Evolutionary conservation across 345 rosid genomes (phyloP), one percentile per base, ranked within the genome.

Genomic region (Citrus cavaleriei): DNA sequence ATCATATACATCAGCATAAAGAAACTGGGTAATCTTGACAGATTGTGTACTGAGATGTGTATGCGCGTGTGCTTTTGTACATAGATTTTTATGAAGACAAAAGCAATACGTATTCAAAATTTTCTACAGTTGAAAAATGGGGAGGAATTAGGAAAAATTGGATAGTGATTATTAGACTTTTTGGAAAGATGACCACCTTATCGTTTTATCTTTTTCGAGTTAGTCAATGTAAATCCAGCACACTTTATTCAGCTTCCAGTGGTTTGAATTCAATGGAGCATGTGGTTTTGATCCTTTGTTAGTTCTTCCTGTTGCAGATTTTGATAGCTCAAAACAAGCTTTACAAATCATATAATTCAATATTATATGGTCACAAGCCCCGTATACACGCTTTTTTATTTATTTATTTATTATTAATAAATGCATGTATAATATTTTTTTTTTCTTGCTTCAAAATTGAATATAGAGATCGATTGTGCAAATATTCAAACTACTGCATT

Each of bases 141-240:
- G 37, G 8, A 28, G 24, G 49, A 68, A 51, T 51, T 59, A 42
- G 59, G 59, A 38, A 9, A 73, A 30, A 37, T 30, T 59, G 27
- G 30, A n/a, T 49, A 4, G n/a, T 30, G 65, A 8, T 55, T 77
- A 65, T 30, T 66, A 76, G 83, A 86, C 70, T 73, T 71, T 42
- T 46, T 57, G n/a, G 65, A 61, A 49, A 76, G 61, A 62, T 72
- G 51, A 77, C 68, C 51, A 19, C 59, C 79, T 77, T 81, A 84
- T 77, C 85, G 46, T 77, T 55, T 64, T 19, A 54, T 54, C 28
- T 58, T 78, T 70, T 28, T 32, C 76, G 32, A 78, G 60, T 77
- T 79, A 68, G 78, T 79, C 86, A 81, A 79, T 30, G 57, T 32
- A 68, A 66, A 75, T 38, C 42, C 55, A 37, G 66, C 63, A 46